phyloP scores from a whole-genome alignment of 768 basidiomycete genomes.

The Antrodiella citrinella region DNA sequence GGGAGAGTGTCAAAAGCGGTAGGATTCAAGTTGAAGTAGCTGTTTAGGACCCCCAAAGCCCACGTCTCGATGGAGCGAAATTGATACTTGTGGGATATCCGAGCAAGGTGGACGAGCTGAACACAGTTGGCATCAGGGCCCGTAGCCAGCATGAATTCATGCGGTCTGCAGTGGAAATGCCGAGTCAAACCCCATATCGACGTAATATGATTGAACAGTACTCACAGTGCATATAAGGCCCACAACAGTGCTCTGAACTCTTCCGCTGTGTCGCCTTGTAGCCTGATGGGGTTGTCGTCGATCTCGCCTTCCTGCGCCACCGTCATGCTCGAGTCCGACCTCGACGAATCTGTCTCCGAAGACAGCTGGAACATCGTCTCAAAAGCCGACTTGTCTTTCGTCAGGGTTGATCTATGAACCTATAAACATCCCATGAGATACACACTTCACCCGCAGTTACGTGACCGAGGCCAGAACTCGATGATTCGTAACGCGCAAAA shows the following conservation, averaged over 20 bases:
- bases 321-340: constrained; percentile 16
- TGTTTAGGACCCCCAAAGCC: constrained; percentile 33
- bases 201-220: too few relatives aligned
- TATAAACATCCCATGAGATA: background rate
- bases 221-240: constrained; percentile 33
- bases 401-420: constrained; percentile 12
- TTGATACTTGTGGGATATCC: constrained; percentile 41
- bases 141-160: constrained; percentile 37
- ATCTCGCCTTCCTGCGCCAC: constrained; percentile 16
- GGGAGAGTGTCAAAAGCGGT: constrained; percentile 21
- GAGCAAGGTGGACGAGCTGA: constrained; percentile 37
- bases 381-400: constrained; percentile 20
- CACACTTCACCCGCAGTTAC: constrained; percentile 2
- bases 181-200: too few relatives aligned
- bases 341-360: constrained; percentile 17
- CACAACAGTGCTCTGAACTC: constrained; percentile 33
- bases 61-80: constrained; percentile 39
- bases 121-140: constrained; percentile 35
- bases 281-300: constrained; percentile 28
- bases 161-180: constrained; percentile 28
- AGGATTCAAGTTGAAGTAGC: constrained; percentile 24
- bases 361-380: constrained; percentile 24
- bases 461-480: background rate
- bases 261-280: constrained; percentile 30
- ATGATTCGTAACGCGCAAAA: constrained; percentile 8